Evolutionary conservation across 345 rosid genomes (phyloP), one percentile per base, ranked within the genome.

Genomic region (Garcia nutans): DNA sequence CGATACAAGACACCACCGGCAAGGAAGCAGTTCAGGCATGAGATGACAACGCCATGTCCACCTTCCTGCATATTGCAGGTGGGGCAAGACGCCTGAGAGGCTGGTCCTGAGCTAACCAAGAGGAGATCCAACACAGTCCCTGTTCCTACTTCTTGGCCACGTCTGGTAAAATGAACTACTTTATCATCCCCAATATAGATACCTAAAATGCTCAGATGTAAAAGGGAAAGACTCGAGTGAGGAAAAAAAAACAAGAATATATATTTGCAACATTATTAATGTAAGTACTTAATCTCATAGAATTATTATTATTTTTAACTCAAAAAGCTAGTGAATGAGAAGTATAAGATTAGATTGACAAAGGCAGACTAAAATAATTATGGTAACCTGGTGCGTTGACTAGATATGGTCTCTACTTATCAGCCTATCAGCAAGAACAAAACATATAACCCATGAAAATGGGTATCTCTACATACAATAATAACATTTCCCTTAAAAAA

Each of bases 121-220:
- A 96, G 78, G 65, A 87, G 37, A 82, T 96, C 98, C 47, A 96
- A 75, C 44, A 85, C 88, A 0, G 98, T 93, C 9, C 98, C 98
- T 0, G 98, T 96, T 72, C 89, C 98, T 9, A 96, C 94, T 84
- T 96, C 99, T 85, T 93, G 90, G 68, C 98, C 99, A 8, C 84
- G 86, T 79, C 98, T 85, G 0, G 99, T 95, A 78, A 95, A 96
- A 85, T 93, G 99, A 80, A 93, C 67, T 33, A 96, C 98, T 58
- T 79, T 87, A 47, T 89, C 88, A 68, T 93, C 88, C 63, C 98
- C 99, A 80, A 93, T 84, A 75, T 88, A 96, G 82, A 94, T 85
- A 50, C 98, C 98, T 94, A 68, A n/a, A 37, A 23, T 42, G 41
- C 17, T 54, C 23, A 70, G 37, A 20, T 10, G 62, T 31, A 41